Percentiles rank a stretch among this genome's conserved stretches.
Conservation (phyloP, 108 stramenopile genomes). For the Fistulifera pelliculosa region DNA sequence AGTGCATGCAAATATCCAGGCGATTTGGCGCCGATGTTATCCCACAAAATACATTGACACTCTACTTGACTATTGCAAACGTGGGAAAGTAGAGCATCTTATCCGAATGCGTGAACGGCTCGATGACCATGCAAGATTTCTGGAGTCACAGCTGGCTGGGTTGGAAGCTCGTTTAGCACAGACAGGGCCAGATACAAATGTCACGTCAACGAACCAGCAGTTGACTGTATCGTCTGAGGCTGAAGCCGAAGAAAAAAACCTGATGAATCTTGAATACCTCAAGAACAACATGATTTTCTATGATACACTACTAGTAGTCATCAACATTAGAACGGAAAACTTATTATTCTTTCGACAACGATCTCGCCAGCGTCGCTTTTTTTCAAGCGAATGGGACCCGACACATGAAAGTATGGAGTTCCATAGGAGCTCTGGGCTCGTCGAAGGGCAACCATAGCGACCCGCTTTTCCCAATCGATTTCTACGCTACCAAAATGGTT, state of each 20-base stretch:
- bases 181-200: constrained; percentile 33
- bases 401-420: not conserved
- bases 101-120: constrained; percentile 83
- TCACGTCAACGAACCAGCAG: no score
- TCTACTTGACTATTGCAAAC: constrained; percentile 71
- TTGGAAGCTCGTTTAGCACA: constrained; percentile 59
- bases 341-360: no score
- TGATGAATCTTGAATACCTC: no score
- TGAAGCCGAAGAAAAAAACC: no score
- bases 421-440: constrained; percentile 8
- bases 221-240: no score
- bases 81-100: constrained; percentile 84
- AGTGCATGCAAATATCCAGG: constrained; percentile 80
- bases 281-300: no score
- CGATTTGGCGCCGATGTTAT: constrained; percentile 56
- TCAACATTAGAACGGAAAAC: no score
- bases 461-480: constrained; percentile 15
- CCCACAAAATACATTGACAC: constrained; percentile 66
- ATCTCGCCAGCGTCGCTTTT: constrained; percentile 1
- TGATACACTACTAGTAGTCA: no score
- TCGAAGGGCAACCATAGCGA: constrained; percentile 6
- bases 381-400: not conserved
- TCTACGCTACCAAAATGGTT: constrained; percentile 21
- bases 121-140: constrained; percentile 72
- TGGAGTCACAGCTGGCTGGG: constrained; percentile 74